Evolutionary conservation across 495 filamentous ascomycete genomes (phyloP).

Genomic region (Neurospora cerealis): DNA sequence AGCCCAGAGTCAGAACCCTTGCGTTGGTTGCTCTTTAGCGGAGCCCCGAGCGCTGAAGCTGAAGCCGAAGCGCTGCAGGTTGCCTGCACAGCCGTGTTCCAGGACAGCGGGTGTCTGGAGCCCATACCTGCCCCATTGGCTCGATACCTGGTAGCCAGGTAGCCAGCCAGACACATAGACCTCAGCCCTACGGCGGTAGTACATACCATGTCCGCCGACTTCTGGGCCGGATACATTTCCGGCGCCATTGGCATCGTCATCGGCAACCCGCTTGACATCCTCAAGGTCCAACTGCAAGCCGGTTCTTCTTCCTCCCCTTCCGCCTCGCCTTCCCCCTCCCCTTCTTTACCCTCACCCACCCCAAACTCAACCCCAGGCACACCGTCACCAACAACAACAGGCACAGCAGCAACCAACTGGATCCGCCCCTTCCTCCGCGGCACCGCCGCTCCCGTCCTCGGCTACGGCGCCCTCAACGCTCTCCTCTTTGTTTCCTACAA

Average conservation of each 20-base stretch:
- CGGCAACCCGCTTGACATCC: conserved; percentile 77
- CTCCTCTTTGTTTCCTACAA: conserved; percentile 82
- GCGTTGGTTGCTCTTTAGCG: not conserved
- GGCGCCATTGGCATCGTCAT: conserved; percentile 75
- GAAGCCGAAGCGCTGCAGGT: not conserved
- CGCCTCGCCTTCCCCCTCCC: conserved; percentile 45
- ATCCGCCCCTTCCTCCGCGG: conserved; percentile 41
- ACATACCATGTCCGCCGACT: conserved; percentile 63
- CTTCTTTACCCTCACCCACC: conserved; percentile 66
- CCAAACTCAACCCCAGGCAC: conserved; percentile 49
- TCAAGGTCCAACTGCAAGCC: conserved; percentile 78
- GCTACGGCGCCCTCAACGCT: conserved; percentile 83
- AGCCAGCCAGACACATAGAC: not conserved
- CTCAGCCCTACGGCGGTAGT: not conserved
- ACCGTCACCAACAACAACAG: conserved; percentile 50
- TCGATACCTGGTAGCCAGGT: not conserved
- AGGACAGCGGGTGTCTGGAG: not conserved
- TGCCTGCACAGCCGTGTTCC: not conserved
- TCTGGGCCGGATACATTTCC: conserved; percentile 78
- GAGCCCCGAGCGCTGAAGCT: not conserved
- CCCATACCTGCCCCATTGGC: not conserved
- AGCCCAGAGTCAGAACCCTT: not conserved
- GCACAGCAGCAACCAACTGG: conserved; percentile 30
- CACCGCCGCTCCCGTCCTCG: conserved; percentile 68
- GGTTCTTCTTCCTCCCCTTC: conserved; percentile 10